Evolutionary conservation across 305 asterid genomes (phyloP), one percentile per base, ranked within the genome.

Genomic region (Withania somnifera): DNA sequence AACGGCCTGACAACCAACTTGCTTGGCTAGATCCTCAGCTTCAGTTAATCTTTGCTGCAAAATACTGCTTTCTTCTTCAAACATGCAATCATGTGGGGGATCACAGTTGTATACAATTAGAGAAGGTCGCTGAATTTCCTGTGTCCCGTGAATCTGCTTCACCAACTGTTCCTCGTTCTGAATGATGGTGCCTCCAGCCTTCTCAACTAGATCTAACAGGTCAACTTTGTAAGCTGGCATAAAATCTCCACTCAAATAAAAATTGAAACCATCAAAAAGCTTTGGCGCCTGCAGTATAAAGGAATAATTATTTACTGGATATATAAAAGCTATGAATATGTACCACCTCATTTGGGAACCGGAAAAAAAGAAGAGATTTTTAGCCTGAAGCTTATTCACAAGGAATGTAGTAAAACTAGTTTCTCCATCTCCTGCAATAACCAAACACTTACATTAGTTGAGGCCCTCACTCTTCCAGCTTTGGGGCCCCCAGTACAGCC

Each of bases 401-500:
- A 60, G 56, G 42, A 22, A 26, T 61, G 40, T 45, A 52, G 47
- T 61, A 28, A n/a, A 50, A 50, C 30, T 28, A 75, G 61, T 28
- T 75, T 75, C 80, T 28, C n/a, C 8, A 14, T 32, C 60, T 26
- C 79, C 19, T 9, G 61, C 78, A 81, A 50, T 7, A 20, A 64
- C 38, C 15, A 3, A 11, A 56, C 47, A 50, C 96, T 91, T 88
- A 96, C 99, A 71, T 90, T 85, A 60, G 84, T 79, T 7, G 63
- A 85, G 24, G 86, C 90, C 88, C 91, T 90, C 45, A 91, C 84
- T 87, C 98, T 96, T 87, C 97, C 99, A 50, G 89, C 84, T 87
- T 85, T 92, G 64, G 99, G 95, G 67, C 98, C 98, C 88, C 87
- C 90, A 22, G 52, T 61, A 79, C 88, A 84, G 47, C 99, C 97